A percentile compares a stretch with the other conserved stretches of the same genome.
Conservation (phyloP, 805 yeast genomes). For the Metschnikowia baotianmanensis region DNA sequence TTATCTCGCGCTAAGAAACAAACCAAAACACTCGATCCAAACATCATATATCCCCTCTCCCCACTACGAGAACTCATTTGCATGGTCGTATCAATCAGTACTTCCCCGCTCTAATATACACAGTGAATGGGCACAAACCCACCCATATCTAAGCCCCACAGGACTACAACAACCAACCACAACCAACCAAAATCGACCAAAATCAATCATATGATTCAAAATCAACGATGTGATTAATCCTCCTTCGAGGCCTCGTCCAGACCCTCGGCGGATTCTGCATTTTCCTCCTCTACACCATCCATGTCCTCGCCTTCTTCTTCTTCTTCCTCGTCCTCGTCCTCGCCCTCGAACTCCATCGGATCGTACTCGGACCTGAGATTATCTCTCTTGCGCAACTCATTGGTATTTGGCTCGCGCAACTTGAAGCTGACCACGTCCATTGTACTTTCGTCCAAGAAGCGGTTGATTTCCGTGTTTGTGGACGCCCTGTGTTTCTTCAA, state of each 20-base stretch:
- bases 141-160: too few relatives aligned
- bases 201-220: too few relatives aligned
- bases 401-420: conserved; percentile 70
- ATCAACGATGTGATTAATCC: too few relatives aligned
- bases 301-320: conserved; percentile 24
- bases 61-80: too few relatives aligned
- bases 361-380: conserved; percentile 65
- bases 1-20: too few relatives aligned
- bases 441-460: conserved; percentile 54
- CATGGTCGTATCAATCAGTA: too few relatives aligned
- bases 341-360: conserved; percentile 73
- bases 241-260: background rate
- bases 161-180: too few relatives aligned
- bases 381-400: conserved; percentile 68
- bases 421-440: conserved; percentile 60
- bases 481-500: conserved; percentile 83
- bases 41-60: too few relatives aligned
- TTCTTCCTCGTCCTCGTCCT: conserved; percentile 50
- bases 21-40: too few relatives aligned
- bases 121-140: too few relatives aligned
- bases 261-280: background rate
- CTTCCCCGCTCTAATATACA: too few relatives aligned
- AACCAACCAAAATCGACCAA: too few relatives aligned
- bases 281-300: background rate
- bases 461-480: conserved; percentile 49